Base-by-base conservation (phyloP, 2,329 filamentous ascomycete species). In the Aspergillus sp. region DNA sequence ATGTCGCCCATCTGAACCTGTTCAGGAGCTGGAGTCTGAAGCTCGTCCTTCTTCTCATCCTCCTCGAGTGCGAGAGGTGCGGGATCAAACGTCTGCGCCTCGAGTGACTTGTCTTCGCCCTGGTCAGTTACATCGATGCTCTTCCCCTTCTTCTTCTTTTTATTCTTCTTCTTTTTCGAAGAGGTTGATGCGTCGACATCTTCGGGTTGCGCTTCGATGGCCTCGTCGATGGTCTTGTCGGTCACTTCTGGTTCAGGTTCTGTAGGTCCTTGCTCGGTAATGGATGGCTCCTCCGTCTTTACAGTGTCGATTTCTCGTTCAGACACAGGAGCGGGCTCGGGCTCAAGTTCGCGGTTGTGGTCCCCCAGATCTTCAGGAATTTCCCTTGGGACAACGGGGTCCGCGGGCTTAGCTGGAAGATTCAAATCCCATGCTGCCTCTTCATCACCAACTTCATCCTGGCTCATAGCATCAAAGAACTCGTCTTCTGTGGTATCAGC, bases 111-210 rank as follows among this genome's bases (percentile, higher is more conserved):
- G 12, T 55, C 45, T 37, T 56, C 37, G 9, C 69, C 67, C 8
- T 62, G 52, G 51, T 53, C 53, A 47, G 54, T 40, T 39, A 59
- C n/a, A 31, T 66, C 59, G 33, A 56, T 45, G 46, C 47, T 63
- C 54, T 65, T 64, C 46, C 55, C 63, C 63, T 64, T 72, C 63
- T 73, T 70, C 59, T 72, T 72, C 58, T 73, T 74, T 58, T 74
- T 76, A 58, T 71, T 72, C 59, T 71, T 75, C 52, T 72, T 70
- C 62, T 71, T 70, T 55, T 68, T 68, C 2, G 64, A 64, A 4
- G 58, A 62, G 3, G 56, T 47, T n/a, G 60, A 56, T 4, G 43
- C 14, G 6, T 46, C 54, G 39, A 61, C 41, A 59, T 65, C 61
- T 41, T 61, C 59, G 2, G 55, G 39, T 9, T 56, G 39, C 21